phyloP scores from a whole-genome alignment of 768 basidiomycete species.

The Lactarius sp. region DNA sequence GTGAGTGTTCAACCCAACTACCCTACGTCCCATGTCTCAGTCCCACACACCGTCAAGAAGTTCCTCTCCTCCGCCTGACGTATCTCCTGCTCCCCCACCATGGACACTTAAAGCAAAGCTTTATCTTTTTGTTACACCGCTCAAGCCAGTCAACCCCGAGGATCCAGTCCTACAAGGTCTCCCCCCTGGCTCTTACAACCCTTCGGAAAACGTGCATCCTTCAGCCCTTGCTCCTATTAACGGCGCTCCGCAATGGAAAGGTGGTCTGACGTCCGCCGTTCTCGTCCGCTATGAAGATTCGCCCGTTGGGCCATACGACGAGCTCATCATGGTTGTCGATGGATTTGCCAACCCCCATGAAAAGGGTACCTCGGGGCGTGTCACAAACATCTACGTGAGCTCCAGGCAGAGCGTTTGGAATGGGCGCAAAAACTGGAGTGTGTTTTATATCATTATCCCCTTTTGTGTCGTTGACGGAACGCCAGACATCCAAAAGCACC shows the following conservation, averaged over 20 bases:
- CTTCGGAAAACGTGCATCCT: slow-evolving; percentile 18
- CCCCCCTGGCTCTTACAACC: slow-evolving; percentile 17
- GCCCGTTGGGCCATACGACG: slow-evolving; percentile 24
- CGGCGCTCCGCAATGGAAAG: slow-evolving; percentile 13
- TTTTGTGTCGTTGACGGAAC: background rate
- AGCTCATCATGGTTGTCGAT: slow-evolving; percentile 2
- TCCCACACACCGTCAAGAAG: background rate
- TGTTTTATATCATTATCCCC: background rate
- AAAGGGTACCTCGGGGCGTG: background rate
- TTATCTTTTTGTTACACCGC: slow-evolving; percentile 1
- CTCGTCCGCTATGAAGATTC: slow-evolving; percentile 15
- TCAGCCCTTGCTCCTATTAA: slow-evolving; percentile 15
- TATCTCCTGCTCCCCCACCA: slow-evolving; percentile 8
- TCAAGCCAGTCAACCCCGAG: slow-evolving; percentile 10
- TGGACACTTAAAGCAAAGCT: slow-evolving; percentile 15
- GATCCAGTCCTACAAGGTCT: slow-evolving; percentile 20
- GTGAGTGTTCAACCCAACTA: no score
- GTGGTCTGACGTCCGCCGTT: background rate
- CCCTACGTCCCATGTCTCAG: background rate
- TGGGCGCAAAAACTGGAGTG: slow-evolving; percentile 23
- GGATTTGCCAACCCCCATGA: slow-evolving; percentile 6
- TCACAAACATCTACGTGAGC: slow-evolving; percentile 23
- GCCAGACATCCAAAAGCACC: slow-evolving; percentile 19
- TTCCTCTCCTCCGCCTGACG: background rate
- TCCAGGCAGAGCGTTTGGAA: slow-evolving; percentile 10